A percentile compares a stretch with the other conserved stretches of the same genome.
Evolutionary conservation across 331 rosid genomes (phyloP).

Genomic region (Malus hybrid): DNA sequence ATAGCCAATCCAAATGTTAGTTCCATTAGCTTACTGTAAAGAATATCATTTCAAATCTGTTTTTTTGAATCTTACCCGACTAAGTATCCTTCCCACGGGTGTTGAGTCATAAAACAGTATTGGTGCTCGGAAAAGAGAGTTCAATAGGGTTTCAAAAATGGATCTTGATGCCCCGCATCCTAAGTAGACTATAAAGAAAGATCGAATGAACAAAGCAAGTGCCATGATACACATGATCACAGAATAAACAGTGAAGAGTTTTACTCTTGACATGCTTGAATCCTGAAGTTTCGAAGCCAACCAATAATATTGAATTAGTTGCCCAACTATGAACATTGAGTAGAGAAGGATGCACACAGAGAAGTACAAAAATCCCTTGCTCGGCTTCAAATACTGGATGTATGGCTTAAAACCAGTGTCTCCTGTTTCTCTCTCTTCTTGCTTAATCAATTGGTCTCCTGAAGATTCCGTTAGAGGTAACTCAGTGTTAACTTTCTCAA

Average conservation of each 20-base stretch:
- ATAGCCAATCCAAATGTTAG: not conserved
- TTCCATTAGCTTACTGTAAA: not conserved
- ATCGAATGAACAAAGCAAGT: conserved; percentile 25
- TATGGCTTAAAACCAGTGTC: conserved; percentile 22
- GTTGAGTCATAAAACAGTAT: conserved; percentile 62
- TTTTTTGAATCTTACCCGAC: conserved; percentile 36
- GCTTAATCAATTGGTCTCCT: conserved; percentile 42
- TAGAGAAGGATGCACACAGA: conserved; percentile 10
- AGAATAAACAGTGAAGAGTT: conserved; percentile 35
- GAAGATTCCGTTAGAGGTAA: conserved; percentile 3
- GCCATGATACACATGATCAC: conserved; percentile 17
- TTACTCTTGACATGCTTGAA: conserved; percentile 12
- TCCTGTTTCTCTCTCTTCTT: conserved; percentile 56
- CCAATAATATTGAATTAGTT: conserved; percentile 42
- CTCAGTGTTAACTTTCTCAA: conserved; percentile 8
- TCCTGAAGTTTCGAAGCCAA: conserved; percentile 47
- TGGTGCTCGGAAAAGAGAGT: conserved; percentile 50
- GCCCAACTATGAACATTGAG: conserved; percentile 30
- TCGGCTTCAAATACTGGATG: conserved; percentile 41
- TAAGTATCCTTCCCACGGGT: conserved; percentile 65
- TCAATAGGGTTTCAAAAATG: conserved; percentile 25
- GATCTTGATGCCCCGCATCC: conserved; percentile 39
- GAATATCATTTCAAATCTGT: not conserved
- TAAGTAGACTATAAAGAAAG: conserved; percentile 18
- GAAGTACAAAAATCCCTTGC: conserved; percentile 37